Evolutionary conservation across 2,329 filamentous ascomycete species (phyloP), one percentile per base, ranked within the genome.

Genomic region (Pestalotiopsis sp.): DNA sequence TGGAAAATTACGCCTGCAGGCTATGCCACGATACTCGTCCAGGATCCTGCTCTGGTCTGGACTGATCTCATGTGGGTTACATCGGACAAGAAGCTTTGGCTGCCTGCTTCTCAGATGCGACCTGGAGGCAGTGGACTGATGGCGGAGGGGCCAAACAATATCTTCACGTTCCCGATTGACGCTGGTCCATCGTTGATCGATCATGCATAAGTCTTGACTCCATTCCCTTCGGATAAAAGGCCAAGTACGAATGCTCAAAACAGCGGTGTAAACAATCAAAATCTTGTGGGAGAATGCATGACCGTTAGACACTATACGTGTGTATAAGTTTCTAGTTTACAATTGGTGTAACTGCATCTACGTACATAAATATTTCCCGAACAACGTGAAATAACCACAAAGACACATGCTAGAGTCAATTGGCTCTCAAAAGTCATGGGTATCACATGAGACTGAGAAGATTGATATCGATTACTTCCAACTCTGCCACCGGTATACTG

Each of bases 41-140:
- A 60, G 9, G 57, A 60, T 38, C 57, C 57, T 14, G 57, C 57
- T 25, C 57, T 60, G 17, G 25, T 60, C 25, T 60, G 57, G 57
- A 60, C 57, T n/a, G 57, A 60, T 60, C 57, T 60, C 57, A 60
- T 60, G 57, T 60, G 57, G 57, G 57, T 60, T 4, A 60, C 57
- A 1, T n/a, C 57, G 7, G 57, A 60, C 57, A 60, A 60, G 25
- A 60, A 60, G 57, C 57, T 60, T 2, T 60, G 57, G 57, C 31
- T 60, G 57, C 57, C 57, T 12, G 57, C 57, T 38, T 60, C 57
- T 13, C 57, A 60, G 20, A 60, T 60, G 57, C 57, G 57, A 4
- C 57, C 57, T 14, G 57, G 57, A 9, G 23, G 57, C 17, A 23
- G 25, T 11, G 57, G 57, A 31, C 20, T 60, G 13, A 60, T 60